phyloP scores from a whole-genome alignment of 2,329 filamentous ascomycete species.

The Lizonia empirigonia region DNA sequence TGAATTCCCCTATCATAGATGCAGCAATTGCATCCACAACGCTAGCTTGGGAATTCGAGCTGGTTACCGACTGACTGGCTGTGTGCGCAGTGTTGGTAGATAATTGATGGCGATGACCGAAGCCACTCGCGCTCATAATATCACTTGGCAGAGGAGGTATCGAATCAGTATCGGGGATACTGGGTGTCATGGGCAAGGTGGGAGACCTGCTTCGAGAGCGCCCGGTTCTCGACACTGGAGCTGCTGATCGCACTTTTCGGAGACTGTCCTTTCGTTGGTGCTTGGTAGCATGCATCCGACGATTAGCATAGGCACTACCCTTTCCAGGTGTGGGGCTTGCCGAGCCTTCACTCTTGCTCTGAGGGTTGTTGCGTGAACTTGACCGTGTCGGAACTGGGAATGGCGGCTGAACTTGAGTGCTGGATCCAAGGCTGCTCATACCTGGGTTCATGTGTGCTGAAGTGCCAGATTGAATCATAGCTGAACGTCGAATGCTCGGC shows the following conservation, averaged over 20 bases:
- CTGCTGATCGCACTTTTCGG: slow-evolving; percentile 84
- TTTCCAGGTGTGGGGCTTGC: slow-evolving; percentile 73
- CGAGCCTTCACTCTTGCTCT: slow-evolving; percentile 74
- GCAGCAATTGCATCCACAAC: slow-evolving; percentile 97
- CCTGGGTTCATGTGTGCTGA: slow-evolving; percentile 73
- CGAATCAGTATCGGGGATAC: slow-evolving; percentile 70
- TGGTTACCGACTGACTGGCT: slow-evolving; percentile 61
- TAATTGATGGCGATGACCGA: slow-evolving; percentile 60
- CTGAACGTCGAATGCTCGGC: slow-evolving; percentile 74
- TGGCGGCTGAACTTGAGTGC: slow-evolving; percentile 64
- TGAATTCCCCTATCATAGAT: slow-evolving; percentile 98
- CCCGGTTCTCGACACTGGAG: slow-evolving; percentile 64
- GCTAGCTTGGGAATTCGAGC: slow-evolving; percentile 69
- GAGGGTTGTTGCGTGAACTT: slow-evolving; percentile 77
- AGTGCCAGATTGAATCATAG: slow-evolving; percentile 80
- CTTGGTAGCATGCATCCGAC: slow-evolving; percentile 49
- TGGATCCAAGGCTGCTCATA: slow-evolving; percentile 59
- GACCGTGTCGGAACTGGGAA: slow-evolving; percentile 90
- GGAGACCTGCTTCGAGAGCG: slow-evolving; percentile 57
- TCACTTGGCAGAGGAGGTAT: slow-evolving; percentile 76
- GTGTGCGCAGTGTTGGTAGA: slow-evolving; percentile 67
- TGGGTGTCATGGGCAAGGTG: slow-evolving; percentile 70
- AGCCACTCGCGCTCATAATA: slow-evolving; percentile 60
- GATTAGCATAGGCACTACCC: slow-evolving; percentile 38
- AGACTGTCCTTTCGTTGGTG: slow-evolving; percentile 64